A percentile compares a stretch with the other conserved stretches of the same genome.
phyloP scores from a whole-genome alignment of 2,329 filamentous ascomycete genomes.

The Chalaropsis thielavioides region DNA sequence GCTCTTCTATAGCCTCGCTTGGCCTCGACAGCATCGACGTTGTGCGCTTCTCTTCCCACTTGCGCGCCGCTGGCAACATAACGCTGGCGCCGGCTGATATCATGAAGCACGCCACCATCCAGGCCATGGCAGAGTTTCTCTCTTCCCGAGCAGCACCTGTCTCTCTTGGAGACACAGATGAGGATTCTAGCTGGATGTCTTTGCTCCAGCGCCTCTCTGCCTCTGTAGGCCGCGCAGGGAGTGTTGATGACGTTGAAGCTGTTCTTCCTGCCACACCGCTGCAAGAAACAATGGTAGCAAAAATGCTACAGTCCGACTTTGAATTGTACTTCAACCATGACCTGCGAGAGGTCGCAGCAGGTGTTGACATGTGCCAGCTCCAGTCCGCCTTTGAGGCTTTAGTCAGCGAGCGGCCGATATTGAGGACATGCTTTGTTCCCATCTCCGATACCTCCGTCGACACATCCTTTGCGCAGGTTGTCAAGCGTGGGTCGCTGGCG shows the following conservation, averaged over 20 bases:
- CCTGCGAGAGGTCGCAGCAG: constrained; percentile 44
- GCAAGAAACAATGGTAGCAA: constrained; percentile 73
- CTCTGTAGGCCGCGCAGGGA: background rate
- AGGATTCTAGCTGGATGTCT: constrained; percentile 8
- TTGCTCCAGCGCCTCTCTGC: background rate
- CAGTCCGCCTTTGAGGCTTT: constrained; percentile 47
- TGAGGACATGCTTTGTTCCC: constrained; percentile 59
- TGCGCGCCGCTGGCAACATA: constrained; percentile 43
- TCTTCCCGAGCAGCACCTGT: background rate
- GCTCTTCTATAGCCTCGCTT: constrained; percentile 60
- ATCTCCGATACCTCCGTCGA: constrained; percentile 46
- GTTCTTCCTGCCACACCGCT: constrained; percentile 65
- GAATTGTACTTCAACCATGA: constrained; percentile 77
- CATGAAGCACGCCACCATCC: constrained; percentile 56
- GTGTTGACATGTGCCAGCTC: constrained; percentile 42
- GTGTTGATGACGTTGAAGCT: constrained; percentile 31
- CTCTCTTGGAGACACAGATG: constrained; percentile 20
- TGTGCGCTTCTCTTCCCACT: constrained; percentile 64
- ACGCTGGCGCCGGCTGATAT: constrained; percentile 58
- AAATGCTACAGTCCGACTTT: constrained; percentile 64
- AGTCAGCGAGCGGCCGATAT: constrained; percentile 47
- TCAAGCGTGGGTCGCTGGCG: constrained; percentile 22
- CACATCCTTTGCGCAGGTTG: constrained; percentile 36
- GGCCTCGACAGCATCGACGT: constrained; percentile 86
- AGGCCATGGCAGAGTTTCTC: constrained; percentile 33